A percentile compares a stretch with the other conserved stretches of the same genome.
Evolutionary conservation across 2,329 filamentous ascomycete species (phyloP).

Genomic region (Emergomyces pasteurianus): DNA sequence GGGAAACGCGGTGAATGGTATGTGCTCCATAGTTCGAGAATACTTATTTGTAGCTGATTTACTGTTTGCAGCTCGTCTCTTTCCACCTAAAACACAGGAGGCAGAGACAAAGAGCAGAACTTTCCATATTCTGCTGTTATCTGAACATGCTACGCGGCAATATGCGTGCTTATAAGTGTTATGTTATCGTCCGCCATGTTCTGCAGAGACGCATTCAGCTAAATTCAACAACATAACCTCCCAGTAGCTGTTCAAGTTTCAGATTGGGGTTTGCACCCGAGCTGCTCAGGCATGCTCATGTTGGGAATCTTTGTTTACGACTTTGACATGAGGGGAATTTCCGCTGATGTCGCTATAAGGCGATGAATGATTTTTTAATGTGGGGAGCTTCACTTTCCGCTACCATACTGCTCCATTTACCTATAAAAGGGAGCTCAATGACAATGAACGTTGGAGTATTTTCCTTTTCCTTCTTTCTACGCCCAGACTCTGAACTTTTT

Average conservation of each 20-base stretch:
- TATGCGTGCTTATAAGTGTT: background rate
- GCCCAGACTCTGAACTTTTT: background rate
- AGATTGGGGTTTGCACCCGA: background rate
- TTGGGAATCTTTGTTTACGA: background rate
- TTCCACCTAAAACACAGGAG: background rate
- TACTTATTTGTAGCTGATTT: background rate
- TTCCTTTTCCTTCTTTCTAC: background rate
- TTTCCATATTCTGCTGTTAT: background rate
- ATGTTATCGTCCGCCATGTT: background rate
- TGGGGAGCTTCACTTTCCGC: background rate
- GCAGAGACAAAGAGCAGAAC: too few relatives aligned
- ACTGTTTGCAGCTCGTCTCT: background rate
- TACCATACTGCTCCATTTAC: background rate
- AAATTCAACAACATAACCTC: background rate
- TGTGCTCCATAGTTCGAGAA: background rate
- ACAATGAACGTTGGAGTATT: too few relatives aligned
- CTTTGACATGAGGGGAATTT: background rate
- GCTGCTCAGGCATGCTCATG: background rate
- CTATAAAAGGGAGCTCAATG: background rate
- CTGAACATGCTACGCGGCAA: background rate
- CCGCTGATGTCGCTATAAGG: background rate
- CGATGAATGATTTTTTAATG: background rate
- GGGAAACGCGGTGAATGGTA: background rate
- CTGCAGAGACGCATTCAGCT: background rate
- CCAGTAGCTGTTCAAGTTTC: background rate